phyloP scores from a whole-genome alignment of 768 basidiomycete species.

The Suillus clintonianus region DNA sequence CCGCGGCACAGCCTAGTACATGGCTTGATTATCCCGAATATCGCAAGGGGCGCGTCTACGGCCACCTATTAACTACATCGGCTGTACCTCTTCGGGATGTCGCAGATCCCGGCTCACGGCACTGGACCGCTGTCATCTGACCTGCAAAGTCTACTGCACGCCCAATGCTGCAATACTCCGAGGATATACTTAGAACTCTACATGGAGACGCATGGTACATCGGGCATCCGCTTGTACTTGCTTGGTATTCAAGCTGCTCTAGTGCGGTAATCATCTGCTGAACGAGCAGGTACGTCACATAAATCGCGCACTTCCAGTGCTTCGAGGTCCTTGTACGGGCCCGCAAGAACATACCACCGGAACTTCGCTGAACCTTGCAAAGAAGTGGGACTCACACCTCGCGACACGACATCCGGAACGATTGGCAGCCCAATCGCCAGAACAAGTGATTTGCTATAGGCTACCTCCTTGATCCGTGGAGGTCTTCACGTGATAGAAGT shows the following conservation, averaged over 20 bases:
- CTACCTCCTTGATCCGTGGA: background rate
- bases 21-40: background rate
- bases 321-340: constrained; percentile 1
- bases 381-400: background rate
- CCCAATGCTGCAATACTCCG: background rate
- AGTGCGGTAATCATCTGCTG: background rate
- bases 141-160: background rate
- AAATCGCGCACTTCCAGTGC: background rate
- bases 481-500: background rate
- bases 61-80: background rate
- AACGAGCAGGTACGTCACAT: background rate
- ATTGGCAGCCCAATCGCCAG: background rate
- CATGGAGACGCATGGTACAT: background rate
- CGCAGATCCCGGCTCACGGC: background rate
- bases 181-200: background rate
- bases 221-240: background rate
- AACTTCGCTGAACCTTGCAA: background rate
- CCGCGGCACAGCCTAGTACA: background rate
- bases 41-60: background rate
- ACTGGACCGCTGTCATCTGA: background rate
- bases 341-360: background rate
- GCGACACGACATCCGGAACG: background rate
- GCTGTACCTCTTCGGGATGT: background rate
- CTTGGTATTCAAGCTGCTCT: background rate
- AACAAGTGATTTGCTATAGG: background rate